phyloP scores from a whole-genome alignment of 805 yeast genomes.

The Saccharomycopsis sp. region DNA sequence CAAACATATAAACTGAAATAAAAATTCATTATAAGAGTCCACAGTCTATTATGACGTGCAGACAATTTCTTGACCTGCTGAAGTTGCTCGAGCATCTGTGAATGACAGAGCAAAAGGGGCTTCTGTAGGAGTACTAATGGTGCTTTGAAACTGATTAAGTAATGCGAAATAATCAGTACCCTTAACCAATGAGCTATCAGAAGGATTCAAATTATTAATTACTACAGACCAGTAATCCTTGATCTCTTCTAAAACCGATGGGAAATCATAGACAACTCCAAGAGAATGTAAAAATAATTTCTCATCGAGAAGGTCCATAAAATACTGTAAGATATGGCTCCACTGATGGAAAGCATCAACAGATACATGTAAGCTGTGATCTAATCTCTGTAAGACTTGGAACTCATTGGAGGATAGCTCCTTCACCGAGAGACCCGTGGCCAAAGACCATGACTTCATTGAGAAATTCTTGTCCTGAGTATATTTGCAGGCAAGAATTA shows the following conservation, averaged over 20 bases:
- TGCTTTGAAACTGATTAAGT: neutral
- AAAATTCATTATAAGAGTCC: neutral
- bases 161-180: neutral
- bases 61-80: neutral
- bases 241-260: neutral
- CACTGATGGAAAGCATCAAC: constrained; percentile 40
- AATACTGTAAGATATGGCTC: constrained; percentile 27
- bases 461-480: constrained; percentile 67
- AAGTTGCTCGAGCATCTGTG: no score
- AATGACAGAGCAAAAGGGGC: neutral
- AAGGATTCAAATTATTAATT: constrained; percentile 10
- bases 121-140: neutral
- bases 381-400: constrained; percentile 43
- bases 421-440: constrained; percentile 53
- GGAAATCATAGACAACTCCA: neutral
- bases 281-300: neutral
- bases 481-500: constrained; percentile 69
- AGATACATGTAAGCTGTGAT: constrained; percentile 52
- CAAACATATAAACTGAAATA: neutral
- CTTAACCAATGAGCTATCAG: neutral
- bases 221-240: constrained; percentile 9
- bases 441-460: constrained; percentile 65
- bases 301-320: constrained; percentile 6
- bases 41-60: neutral
- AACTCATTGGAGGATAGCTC: constrained; percentile 50